phyloP scores from a whole-genome alignment of 805 yeast species.

The Citeromyces matritensis region DNA sequence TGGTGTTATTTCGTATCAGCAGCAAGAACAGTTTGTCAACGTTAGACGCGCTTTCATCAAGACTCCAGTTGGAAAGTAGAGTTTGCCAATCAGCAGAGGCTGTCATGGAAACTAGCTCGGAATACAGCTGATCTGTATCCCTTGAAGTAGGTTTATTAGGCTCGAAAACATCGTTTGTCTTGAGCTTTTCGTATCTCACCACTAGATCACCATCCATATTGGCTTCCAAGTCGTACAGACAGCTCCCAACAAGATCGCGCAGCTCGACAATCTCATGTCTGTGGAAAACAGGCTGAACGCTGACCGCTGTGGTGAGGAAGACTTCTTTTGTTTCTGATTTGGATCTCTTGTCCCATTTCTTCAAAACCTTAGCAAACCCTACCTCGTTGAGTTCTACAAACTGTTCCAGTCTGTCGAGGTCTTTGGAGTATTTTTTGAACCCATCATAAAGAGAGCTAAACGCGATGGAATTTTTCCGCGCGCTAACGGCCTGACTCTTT shows the following conservation, averaged over 20 bases:
- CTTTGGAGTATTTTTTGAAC: slow-evolving; percentile 79
- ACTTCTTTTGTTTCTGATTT: slow-evolving; percentile 90
- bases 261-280: slow-evolving; percentile 73
- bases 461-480: slow-evolving; percentile 56
- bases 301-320: slow-evolving; percentile 82
- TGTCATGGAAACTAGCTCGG: slow-evolving; percentile 34
- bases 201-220: slow-evolving; percentile 27
- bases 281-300: slow-evolving; percentile 94
- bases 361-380: slow-evolving; percentile 88
- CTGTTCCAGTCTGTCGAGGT: slow-evolving; percentile 78
- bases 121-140: slow-evolving; percentile 57
- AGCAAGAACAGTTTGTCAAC: slow-evolving; percentile 62
- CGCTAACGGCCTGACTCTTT: slow-evolving; percentile 23
- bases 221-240: slow-evolving; percentile 63
- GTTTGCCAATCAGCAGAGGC: slow-evolving; percentile 17
- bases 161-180: slow-evolving; percentile 1
- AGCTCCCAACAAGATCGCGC: slow-evolving; percentile 59
- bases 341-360: slow-evolving; percentile 96
- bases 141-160: slow-evolving; percentile 16
- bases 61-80: slow-evolving; percentile 7
- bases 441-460: slow-evolving; percentile 78
- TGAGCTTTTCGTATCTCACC: slow-evolving; percentile 11
- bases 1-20: slow-evolving; percentile 46
- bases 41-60: slow-evolving; percentile 11
- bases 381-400: slow-evolving; percentile 90